phyloP scores from a whole-genome alignment of 2,329 filamentous ascomycete genomes.

The Myriosclerotinia duriaeana region DNA sequence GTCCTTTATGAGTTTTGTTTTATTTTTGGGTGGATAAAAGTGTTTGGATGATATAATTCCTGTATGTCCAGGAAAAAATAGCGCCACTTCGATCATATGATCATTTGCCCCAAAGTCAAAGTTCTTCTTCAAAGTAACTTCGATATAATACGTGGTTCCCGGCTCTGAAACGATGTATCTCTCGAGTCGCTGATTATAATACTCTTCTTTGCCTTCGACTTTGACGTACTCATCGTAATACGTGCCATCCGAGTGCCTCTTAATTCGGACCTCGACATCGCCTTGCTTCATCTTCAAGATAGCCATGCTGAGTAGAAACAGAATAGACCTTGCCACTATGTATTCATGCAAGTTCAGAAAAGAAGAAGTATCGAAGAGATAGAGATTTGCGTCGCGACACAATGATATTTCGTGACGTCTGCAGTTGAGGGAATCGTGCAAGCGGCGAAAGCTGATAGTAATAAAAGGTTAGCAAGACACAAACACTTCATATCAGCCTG shows the following conservation, averaged over 20 bases:
- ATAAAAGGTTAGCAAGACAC: no score
- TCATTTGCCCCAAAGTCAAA: neutral
- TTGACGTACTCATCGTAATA: slow-evolving; percentile 25
- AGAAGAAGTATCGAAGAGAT: no score
- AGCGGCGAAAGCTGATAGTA: no score
- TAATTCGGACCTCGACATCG: slow-evolving; percentile 10
- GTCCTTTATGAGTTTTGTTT: neutral
- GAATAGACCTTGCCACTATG: neutral
- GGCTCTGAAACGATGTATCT: slow-evolving; percentile 25
- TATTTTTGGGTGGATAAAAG: no score
- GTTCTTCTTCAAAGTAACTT: slow-evolving; percentile 17
- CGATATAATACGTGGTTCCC: neutral
- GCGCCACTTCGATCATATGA: neutral
- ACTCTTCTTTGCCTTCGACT: neutral
- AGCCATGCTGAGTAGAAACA: neutral
- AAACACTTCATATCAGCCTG: no score
- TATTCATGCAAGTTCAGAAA: neutral
- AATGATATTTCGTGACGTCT: neutral
- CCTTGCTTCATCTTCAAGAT: neutral
- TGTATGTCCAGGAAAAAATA: neutral
- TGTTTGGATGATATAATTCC: no score
- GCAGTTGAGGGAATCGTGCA: no score
- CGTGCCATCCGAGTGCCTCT: slow-evolving; percentile 3
- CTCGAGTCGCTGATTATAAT: neutral
- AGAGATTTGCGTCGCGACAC: neutral